Evolutionary conservation across 2,329 filamentous ascomycete genomes (phyloP).

Genomic region (Teratosphaeria viscida): DNA sequence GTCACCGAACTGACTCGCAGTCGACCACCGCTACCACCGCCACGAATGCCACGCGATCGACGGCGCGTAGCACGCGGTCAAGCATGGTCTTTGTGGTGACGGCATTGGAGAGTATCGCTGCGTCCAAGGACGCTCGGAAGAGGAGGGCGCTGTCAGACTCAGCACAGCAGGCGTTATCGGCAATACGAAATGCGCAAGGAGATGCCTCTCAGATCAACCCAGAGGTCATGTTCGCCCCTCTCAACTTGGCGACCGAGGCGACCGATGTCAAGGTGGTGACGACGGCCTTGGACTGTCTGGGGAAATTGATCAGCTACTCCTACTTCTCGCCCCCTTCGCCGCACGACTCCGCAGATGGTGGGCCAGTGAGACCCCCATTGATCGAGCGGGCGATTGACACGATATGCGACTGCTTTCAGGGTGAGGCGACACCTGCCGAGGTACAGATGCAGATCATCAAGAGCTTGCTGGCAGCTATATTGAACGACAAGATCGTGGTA

Average conservation of each 20-base stretch:
- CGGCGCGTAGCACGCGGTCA: conserved; percentile 56
- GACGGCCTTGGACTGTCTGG: conserved; percentile 90
- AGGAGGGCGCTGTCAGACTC: conserved; percentile 76
- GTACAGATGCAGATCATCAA: conserved; percentile 98
- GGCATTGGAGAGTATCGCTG: conserved; percentile 81
- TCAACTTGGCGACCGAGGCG: conserved; percentile 81
- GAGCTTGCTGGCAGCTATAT: conserved; percentile 82
- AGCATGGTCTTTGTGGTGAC: conserved; percentile 94
- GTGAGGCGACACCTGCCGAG: conserved; percentile 82
- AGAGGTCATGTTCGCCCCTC: conserved; percentile 79
- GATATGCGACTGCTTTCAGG: conserved; percentile 98
- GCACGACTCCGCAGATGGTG: conserved; percentile 7
- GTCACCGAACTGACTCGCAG: conserved; percentile 49
- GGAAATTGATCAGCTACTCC: conserved; percentile 96
- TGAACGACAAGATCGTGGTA: conserved; percentile 98
- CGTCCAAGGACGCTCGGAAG: conserved; percentile 81
- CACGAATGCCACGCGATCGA: conserved; percentile 39
- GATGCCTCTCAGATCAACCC: conserved; percentile 76
- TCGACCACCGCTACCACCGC: conserved; percentile 44
- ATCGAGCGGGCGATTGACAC: conserved; percentile 98
- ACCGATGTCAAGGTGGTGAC: conserved; percentile 78
- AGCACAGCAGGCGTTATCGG: conserved; percentile 68
- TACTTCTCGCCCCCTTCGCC: conserved; percentile 65
- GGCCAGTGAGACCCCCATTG: conserved; percentile 48
- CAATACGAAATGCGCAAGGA: conserved; percentile 64